Conservation (phyloP, 2,329 filamentous ascomycete genomes). For the Plenodomus lindquistii region DNA sequence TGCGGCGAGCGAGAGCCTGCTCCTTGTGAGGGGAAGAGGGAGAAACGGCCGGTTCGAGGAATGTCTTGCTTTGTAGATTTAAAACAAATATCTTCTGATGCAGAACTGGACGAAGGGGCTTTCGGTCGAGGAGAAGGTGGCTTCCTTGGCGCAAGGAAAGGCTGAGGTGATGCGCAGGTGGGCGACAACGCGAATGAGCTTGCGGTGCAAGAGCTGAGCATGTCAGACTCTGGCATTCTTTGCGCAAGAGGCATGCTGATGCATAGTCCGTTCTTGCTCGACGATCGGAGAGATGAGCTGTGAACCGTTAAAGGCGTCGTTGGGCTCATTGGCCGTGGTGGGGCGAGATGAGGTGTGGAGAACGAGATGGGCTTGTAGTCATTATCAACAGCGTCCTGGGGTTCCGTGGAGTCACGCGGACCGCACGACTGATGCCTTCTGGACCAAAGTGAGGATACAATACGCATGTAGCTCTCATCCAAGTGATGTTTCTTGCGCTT, state of each 20-base stretch:
- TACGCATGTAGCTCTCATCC: constrained; percentile 10
- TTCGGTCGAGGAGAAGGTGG: constrained; percentile 19
- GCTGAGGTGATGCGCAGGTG: constrained; percentile 24
- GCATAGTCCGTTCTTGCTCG: constrained; percentile 25
- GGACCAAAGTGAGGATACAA: constrained; percentile 15
- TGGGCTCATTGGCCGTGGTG: constrained; percentile 21
- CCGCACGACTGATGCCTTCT: constrained; percentile 16
- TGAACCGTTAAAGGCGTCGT: constrained; percentile 16
- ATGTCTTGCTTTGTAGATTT: constrained; percentile 7
- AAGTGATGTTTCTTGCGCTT: constrained; percentile 9
- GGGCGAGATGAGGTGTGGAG: constrained; percentile 26
- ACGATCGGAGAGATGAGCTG: constrained; percentile 15
- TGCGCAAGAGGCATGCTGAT: constrained; percentile 25
- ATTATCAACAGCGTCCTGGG: constrained; percentile 7
- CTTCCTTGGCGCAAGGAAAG: constrained; percentile 22
- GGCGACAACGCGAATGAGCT: constrained; percentile 34
- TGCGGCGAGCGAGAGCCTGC: not conserved
- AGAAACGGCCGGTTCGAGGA: constrained; percentile 8
- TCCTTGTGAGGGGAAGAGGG: constrained; percentile 10
- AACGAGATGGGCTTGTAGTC: constrained; percentile 21
- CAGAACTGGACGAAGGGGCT: constrained; percentile 12
- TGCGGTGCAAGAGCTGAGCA: constrained; percentile 31
- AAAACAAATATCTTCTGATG: not conserved
- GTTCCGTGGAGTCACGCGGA: constrained; percentile 13
- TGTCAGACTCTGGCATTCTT: constrained; percentile 4